These are phyloP conservation scores for Xylariaceae sp. DNA, from an alignment of 2,329 filamentous ascomycete species.

Conservation along the genomic window DNA sequence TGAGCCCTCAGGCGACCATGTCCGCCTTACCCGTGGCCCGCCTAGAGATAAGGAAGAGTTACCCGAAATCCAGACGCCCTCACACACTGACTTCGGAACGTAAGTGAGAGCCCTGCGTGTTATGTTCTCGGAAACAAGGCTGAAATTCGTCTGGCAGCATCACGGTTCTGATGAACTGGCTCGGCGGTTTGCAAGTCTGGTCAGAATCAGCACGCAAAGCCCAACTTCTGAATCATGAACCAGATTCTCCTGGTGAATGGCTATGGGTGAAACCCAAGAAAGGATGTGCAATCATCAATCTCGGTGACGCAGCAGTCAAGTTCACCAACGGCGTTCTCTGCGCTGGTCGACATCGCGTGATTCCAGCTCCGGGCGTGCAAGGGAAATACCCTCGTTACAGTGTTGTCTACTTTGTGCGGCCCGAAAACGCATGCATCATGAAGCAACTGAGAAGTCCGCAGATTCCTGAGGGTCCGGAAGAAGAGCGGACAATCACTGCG, in stretches of 20 bases:
- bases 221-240: conserved; percentile 23
- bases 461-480: conserved; percentile 23
- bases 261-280: conserved; percentile 35
- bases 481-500: conserved; percentile 24
- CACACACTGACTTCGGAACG: conserved; percentile 38
- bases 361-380: conserved; percentile 32
- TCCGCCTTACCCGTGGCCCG: conserved; percentile 32
- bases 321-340: conserved; percentile 35
- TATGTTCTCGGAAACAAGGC: no score
- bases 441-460: conserved; percentile 22
- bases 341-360: conserved; percentile 36
- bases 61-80: conserved; percentile 32
- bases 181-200: conserved; percentile 39
- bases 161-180: conserved; percentile 39
- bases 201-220: conserved; percentile 29
- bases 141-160: conserved; percentile 23
- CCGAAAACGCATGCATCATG: conserved; percentile 32
- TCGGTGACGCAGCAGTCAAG: conserved; percentile 38
- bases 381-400: conserved; percentile 33
- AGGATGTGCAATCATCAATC: conserved; percentile 38
- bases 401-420: conserved; percentile 36
- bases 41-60: conserved; percentile 30
- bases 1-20: conserved; percentile 31
- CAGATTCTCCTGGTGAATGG: conserved; percentile 32
- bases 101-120: conserved; percentile 14